These are phyloP conservation scores for Monascus purpureus DNA, from an alignment of 495 filamentous ascomycete genomes.

Conservation along the genomic window DNA sequence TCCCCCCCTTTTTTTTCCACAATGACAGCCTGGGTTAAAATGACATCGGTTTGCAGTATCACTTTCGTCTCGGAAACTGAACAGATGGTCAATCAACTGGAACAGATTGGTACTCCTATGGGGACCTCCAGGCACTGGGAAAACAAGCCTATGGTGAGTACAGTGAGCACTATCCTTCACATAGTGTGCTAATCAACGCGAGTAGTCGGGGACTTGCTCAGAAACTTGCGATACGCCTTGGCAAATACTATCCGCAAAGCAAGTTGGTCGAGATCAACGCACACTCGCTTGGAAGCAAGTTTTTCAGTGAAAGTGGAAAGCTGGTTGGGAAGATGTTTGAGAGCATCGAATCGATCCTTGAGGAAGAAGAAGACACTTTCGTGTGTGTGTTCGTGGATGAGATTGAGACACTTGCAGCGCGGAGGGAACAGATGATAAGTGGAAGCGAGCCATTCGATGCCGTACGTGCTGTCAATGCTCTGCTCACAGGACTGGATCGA, in stretches of 20 bases:
- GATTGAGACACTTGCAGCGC: slow-evolving; percentile 37
- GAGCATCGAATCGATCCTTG: slow-evolving; percentile 25
- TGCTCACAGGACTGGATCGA: slow-evolving; percentile 24
- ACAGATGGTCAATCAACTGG: slow-evolving; percentile 17
- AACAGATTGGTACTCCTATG: slow-evolving; percentile 32
- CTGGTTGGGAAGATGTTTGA: slow-evolving; percentile 35
- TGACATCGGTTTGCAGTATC: slow-evolving; percentile 13
- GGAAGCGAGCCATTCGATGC: slow-evolving; percentile 35
- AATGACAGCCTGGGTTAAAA: not conserved
- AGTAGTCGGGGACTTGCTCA: slow-evolving; percentile 35
- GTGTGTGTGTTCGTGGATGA: slow-evolving; percentile 42
- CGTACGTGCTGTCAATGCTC: slow-evolving; percentile 24
- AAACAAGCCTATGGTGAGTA: slow-evolving; percentile 30
- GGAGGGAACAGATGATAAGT: slow-evolving; percentile 24
- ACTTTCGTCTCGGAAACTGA: slow-evolving; percentile 15
- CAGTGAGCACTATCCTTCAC: not conserved
- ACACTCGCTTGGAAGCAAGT: slow-evolving; percentile 37
- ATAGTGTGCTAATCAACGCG: not conserved
- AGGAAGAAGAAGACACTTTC: slow-evolving; percentile 29
- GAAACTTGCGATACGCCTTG: slow-evolving; percentile 41
- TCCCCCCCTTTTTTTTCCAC: slow-evolving; percentile 13
- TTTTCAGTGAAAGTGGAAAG: slow-evolving; percentile 43
- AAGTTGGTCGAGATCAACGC: slow-evolving; percentile 39
- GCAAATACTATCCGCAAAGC: slow-evolving; percentile 23
- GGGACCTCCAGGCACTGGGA: slow-evolving; percentile 44